phyloP scores from a whole-genome alignment of 2,329 filamentous ascomycete genomes.

The Microsporum canis region DNA sequence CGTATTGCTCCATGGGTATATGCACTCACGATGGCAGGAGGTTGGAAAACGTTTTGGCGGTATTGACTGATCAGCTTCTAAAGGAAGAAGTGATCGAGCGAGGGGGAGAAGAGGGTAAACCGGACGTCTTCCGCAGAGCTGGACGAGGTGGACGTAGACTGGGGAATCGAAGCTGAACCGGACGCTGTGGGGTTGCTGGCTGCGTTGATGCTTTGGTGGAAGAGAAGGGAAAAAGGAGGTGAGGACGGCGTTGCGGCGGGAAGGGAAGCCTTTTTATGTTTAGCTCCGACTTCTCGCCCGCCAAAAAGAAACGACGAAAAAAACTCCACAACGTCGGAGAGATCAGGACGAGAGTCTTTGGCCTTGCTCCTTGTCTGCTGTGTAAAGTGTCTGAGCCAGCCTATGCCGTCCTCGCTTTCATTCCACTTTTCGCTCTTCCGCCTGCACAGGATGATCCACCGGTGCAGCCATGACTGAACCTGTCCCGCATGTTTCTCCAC shows the following conservation, averaged over 20 bases:
- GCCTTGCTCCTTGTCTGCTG: neutral
- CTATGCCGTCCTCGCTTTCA: neutral
- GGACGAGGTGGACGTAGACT: neutral
- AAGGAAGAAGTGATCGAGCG: conserved; percentile 16
- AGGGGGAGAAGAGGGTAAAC: conserved; percentile 8
- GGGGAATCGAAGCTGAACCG: neutral
- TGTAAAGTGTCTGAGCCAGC: neutral
- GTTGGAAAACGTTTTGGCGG: conserved; percentile 97
- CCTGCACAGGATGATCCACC: neutral
- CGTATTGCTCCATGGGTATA: conserved; percentile 4
- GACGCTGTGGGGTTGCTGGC: neutral
- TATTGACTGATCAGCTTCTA: conserved; percentile 47
- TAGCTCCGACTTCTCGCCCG: neutral
- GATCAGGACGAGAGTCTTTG: neutral
- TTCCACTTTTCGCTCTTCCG: neutral
- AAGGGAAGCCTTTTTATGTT: conserved; percentile 9
- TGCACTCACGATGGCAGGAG: conserved; percentile 81
- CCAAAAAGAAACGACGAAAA: neutral
- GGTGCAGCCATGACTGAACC: neutral
- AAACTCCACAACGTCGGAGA: neutral
- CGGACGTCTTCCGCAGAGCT: neutral
- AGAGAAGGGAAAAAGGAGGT: conserved; percentile 8
- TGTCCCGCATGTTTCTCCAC: neutral
- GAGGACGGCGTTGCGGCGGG: neutral
- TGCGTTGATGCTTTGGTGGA: neutral